Base-by-base conservation (phyloP, 23 red algal genomes). In the Gracilaria caudata region DNA sequence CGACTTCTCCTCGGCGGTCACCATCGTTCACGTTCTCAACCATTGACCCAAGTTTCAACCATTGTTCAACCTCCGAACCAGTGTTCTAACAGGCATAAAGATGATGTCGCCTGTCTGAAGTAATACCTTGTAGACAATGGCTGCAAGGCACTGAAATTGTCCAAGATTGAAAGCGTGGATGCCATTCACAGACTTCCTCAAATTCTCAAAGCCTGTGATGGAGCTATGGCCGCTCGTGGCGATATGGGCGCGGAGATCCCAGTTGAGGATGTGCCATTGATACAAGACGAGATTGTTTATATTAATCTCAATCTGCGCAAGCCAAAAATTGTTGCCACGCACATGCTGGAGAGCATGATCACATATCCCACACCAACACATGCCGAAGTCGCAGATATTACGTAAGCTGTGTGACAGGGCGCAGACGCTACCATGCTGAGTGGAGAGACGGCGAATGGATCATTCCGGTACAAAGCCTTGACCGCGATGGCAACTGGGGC, bases 321-420 rank as follows among this genome's bases (percentile, higher is more conserved):
- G 81, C 97, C 97, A 29, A 99, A 93, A 19, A 99, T 99, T 54
- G 97, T 99, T 13, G 97, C 97, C 0, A 99, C 97, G 10, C 97
- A 99, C 70, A 99, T 99, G 97, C 78, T 99, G 32, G 97, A 99
- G 46, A 94, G 89, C 25, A 99, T 99, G 97, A 99, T 99, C 34
- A 83, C 89, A 4, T 99, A 94, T 76, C 97, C 97, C 7, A 95
- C 93, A 40, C 97, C 97, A 3, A 99, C 97, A 3, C 90, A 93
- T 44, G 97, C 97, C 16, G 97, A 99, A 51, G 94, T 99, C 17
- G 94, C 97, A 24, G 97, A 99, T 74, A 96, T 99, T 66, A 92
- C 89, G 11, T 91, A 95, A 55, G 97, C 97, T 20, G 81, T 99
- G 17, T 36, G 86, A 34, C 97, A 99, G 76, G 92, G 93, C 55